phyloP scores from a whole-genome alignment of 139 green algal genomes.

The Astrephomene gubernaculifera region DNA sequence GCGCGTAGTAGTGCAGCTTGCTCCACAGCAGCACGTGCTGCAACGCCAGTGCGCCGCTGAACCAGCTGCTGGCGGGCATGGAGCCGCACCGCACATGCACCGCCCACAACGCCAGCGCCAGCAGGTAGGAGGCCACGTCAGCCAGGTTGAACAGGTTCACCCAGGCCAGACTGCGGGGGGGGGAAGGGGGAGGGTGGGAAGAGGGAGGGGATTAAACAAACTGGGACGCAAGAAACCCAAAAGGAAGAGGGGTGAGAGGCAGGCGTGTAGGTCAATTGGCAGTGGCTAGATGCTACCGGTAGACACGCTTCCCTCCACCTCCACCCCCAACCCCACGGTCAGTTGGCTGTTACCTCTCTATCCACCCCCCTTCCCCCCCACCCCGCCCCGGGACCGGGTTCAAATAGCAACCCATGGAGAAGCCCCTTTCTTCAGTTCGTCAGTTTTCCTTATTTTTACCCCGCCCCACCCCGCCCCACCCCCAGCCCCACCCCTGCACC shows the following conservation, averaged over 20 bases:
- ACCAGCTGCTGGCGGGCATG: conserved; percentile 40
- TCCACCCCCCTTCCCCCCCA: too few species aligned
- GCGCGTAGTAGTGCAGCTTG: conserved; percentile 65
- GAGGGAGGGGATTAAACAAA: not conserved
- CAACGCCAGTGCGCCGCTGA: conserved; percentile 51
- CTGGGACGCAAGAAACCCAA: too few species aligned
- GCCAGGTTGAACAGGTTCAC: conserved; percentile 50
- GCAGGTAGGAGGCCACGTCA: conserved; percentile 52
- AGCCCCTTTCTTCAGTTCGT: too few species aligned
- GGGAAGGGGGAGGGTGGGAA: not conserved
- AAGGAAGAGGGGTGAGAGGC: not conserved
- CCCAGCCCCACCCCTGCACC: conserved; percentile 45
- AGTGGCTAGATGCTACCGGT: too few species aligned
- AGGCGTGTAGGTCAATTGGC: not conserved
- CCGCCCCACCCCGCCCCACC: not conserved
- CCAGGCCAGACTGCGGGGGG: conserved; percentile 33
- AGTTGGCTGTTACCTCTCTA: too few species aligned
- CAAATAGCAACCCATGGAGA: too few species aligned
- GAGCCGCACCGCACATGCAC: conserved; percentile 49
- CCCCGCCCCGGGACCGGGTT: not conserved
- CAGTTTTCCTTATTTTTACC: too few species aligned
- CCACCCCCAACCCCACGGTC: too few species aligned
- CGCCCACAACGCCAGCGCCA: conserved; percentile 47
- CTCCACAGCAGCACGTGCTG: conserved; percentile 68
- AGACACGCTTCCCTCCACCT: too few species aligned